Percentiles rank a stretch among this genome's conserved stretches.
Evolutionary conservation across 108 stramenopile genomes (phyloP).

Genomic region (Nitzschia sp.): DNA sequence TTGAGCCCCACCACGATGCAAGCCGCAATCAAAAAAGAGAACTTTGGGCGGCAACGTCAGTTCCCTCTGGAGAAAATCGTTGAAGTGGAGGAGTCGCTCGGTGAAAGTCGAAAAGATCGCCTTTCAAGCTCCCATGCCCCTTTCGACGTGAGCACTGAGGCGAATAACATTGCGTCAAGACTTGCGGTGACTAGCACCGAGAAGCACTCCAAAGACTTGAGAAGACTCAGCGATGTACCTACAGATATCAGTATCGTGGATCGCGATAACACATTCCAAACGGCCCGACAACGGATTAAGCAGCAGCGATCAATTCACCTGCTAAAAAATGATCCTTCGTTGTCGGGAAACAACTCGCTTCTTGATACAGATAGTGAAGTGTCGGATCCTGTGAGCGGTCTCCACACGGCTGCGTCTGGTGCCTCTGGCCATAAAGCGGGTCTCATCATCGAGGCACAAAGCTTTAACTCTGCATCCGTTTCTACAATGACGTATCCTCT

Average conservation of each 20-base stretch:
- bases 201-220: neutral
- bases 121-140: no score
- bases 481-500: conserved; percentile 6
- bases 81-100: neutral
- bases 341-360: neutral
- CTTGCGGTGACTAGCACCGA: no score
- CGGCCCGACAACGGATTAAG: neutral
- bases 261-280: neutral
- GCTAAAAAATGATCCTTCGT: neutral
- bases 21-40: no score
- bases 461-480: neutral
- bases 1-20: no score
- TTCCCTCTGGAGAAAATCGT: neutral
- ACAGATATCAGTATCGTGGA: neutral
- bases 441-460: neutral
- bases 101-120: neutral
- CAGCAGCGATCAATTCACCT: conserved; percentile 8
- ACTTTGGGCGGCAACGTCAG: no score
- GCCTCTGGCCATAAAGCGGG: neutral
- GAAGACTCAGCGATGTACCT: neutral
- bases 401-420: neutral
- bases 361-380: conserved; percentile 14
- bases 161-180: no score
- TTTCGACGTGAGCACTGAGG: no score
- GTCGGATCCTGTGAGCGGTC: conserved; percentile 9